These are phyloP conservation scores for Isoetes taiwanensis DNA, from an alignment of 75 land plant genomes.

Conservation along the genomic window DNA sequence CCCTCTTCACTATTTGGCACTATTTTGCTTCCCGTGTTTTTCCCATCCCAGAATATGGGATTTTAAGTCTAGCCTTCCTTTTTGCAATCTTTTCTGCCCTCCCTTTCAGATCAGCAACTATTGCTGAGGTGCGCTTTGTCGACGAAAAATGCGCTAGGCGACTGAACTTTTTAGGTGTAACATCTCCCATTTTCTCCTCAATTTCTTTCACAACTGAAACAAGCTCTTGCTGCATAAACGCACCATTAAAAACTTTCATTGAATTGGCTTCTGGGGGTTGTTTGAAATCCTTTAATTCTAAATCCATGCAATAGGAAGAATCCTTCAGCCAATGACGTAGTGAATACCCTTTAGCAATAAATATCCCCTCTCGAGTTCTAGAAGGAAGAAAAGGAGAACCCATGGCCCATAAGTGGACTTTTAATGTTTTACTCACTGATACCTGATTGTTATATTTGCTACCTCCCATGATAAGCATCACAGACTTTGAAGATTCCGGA, in stretches of 20 bases:
- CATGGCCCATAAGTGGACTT: slow-evolving; percentile 86
- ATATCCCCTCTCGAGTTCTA: slow-evolving; percentile 46
- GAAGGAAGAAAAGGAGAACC: slow-evolving; percentile 92
- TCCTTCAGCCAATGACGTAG: slow-evolving; percentile 92
- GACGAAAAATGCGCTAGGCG: slow-evolving; percentile 57
- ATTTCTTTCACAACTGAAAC: slow-evolving; percentile 76
- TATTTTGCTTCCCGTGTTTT: too few species aligned
- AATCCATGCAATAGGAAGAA: slow-evolving; percentile 81
- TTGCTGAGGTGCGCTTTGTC: slow-evolving; percentile 48
- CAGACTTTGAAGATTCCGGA: slow-evolving; percentile 79
- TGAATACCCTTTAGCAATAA: slow-evolving; percentile 76
- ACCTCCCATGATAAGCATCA: slow-evolving; percentile 55
- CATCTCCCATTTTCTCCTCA: slow-evolving; percentile 48
- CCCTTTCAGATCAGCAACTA: slow-evolving; percentile 57
- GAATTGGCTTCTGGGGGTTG: slow-evolving; percentile 60
- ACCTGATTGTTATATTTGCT: slow-evolving; percentile 50
- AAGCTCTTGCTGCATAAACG: slow-evolving; percentile 62
- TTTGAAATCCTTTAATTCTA: slow-evolving; percentile 58
- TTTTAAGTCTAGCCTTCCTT: slow-evolving; percentile 24
- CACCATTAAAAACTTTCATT: slow-evolving; percentile 75
- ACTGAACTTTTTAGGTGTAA: slow-evolving; percentile 73
- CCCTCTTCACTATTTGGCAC: too few species aligned
- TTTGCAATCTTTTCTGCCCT: slow-evolving; percentile 50
- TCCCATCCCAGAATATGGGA: too few species aligned
- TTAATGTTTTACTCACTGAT: slow-evolving; percentile 72